Percentiles rank a stretch among this genome's conserved stretches.
phyloP scores from a whole-genome alignment of 1,284 basidiomycete species.

The Heterobasidion irregulare region DNA sequence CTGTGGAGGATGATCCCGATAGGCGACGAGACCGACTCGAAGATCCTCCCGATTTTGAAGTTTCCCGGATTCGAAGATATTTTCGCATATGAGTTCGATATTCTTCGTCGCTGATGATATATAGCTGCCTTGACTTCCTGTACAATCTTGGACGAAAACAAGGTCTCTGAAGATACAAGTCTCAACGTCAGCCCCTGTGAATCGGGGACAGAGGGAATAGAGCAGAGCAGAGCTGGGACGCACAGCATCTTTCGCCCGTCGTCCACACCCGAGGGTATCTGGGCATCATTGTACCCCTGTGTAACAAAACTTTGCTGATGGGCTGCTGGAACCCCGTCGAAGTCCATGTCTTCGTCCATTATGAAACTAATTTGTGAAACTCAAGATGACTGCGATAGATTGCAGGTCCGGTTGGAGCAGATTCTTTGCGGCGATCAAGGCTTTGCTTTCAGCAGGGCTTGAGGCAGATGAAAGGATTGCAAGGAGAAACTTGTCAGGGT shows the following conservation, averaged over 20 bases:
- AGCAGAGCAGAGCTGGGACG: slow-evolving; percentile 21
- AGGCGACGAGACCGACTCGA: slow-evolving; percentile 84
- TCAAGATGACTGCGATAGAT: not conserved
- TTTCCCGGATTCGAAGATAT: slow-evolving; percentile 93
- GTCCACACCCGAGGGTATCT: slow-evolving; percentile 16
- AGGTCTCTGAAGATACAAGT: slow-evolving; percentile 57
- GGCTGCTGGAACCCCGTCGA: slow-evolving; percentile 32
- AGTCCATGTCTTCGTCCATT: slow-evolving; percentile 78
- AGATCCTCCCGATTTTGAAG: slow-evolving; percentile 83
- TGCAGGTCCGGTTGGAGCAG: not conserved
- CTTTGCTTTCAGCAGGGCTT: not conserved
- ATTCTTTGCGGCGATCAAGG: not conserved
- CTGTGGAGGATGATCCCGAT: slow-evolving; percentile 92
- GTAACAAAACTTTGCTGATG: slow-evolving; percentile 27
- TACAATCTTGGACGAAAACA: slow-evolving; percentile 87
- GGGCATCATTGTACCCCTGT: slow-evolving; percentile 9
- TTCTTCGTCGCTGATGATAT: slow-evolving; percentile 93
- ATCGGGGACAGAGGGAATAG: not conserved
- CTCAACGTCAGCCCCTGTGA: slow-evolving; percentile 6
- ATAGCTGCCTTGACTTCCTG: slow-evolving; percentile 80
- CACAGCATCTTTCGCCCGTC: slow-evolving; percentile 67
- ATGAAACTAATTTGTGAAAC: slow-evolving; percentile 9
- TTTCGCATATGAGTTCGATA: slow-evolving; percentile 93
- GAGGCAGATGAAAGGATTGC: not conserved
- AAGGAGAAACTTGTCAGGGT: not conserved